phyloP scores from a whole-genome alignment of 78 protist genomes.

The Protostelium mycophagum region DNA sequence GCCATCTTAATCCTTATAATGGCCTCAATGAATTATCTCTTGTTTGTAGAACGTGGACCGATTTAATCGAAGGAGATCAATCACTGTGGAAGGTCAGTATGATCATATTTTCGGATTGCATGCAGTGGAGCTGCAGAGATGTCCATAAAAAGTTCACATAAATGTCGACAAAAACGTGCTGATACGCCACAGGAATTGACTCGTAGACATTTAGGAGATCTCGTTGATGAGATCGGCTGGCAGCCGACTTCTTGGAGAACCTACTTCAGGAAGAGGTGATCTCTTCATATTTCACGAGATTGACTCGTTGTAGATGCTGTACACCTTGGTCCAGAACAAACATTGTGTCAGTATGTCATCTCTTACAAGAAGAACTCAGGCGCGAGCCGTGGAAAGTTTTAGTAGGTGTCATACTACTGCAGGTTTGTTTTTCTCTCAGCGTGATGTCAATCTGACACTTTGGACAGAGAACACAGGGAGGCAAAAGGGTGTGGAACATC shows the following conservation, averaged over 20 bases:
- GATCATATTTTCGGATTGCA: too few species aligned
- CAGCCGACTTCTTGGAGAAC: background rate
- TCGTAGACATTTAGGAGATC: background rate
- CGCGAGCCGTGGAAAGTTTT: background rate
- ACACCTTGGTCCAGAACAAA: background rate
- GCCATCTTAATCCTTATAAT: background rate
- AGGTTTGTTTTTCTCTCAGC: too few species aligned
- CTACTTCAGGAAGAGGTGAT: background rate
- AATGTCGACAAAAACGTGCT: background rate
- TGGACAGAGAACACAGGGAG: background rate
- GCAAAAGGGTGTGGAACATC: background rate
- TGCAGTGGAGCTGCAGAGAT: too few species aligned
- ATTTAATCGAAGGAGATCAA: background rate
- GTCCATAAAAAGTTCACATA: too few species aligned
- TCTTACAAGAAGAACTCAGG: background rate
- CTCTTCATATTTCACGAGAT: background rate
- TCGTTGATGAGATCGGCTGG: background rate
- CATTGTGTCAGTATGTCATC: background rate
- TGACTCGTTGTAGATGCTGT: background rate
- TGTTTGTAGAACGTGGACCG: background rate
- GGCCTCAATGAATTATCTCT: background rate
- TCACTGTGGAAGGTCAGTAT: background rate
- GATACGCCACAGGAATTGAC: background rate
- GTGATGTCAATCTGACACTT: too few species aligned
- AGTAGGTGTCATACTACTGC: background rate